Percentiles rank a stretch among this genome's conserved stretches.
These are phyloP conservation scores for Fomes fomentarius DNA, from an alignment of 1,284 basidiomycete species.

Conservation along the genomic window DNA sequence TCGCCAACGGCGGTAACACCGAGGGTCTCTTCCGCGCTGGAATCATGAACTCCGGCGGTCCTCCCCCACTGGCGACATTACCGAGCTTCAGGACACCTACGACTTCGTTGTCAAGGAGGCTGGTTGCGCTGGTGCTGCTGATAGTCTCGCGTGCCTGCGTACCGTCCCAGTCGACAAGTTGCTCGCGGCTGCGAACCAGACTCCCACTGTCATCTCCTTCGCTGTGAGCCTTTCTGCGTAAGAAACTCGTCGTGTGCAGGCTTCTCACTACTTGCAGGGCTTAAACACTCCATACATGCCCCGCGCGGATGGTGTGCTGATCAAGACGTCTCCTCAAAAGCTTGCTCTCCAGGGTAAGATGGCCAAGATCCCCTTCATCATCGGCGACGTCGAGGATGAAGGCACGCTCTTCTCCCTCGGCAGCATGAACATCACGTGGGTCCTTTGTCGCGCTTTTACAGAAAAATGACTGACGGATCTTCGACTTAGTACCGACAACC, in stretches of 20 bases:
- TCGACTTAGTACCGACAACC: conserved; percentile 15
- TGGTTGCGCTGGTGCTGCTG: conserved; percentile 33
- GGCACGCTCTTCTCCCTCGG: conserved; percentile 34
- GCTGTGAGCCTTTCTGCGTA: not conserved
- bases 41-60: conserved; percentile 41
- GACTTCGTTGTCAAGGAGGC: conserved; percentile 36
- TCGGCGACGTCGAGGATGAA: conserved; percentile 37
- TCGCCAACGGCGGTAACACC: conserved; percentile 35
- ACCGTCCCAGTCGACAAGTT: conserved; percentile 33
- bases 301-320: not conserved
- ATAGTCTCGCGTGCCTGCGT: conserved; percentile 46
- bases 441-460: no score
- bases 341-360: not conserved
- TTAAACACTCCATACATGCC: not conserved
- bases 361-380: conserved; percentile 7
- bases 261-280: not conserved
- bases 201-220: conserved; percentile 10
- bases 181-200: conserved; percentile 34
- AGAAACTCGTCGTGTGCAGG: not conserved
- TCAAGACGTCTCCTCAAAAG: not conserved
- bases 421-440: conserved; percentile 24
- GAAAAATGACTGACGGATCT: no score
- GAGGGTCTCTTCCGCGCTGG: conserved; percentile 40
- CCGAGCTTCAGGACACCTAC: conserved; percentile 36
- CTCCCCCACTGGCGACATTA: conserved; percentile 34